Percentiles rank a stretch among this genome's conserved stretches.
phyloP scores from a whole-genome alignment of 2,329 filamentous ascomycete species.

The Colletotrichum tanaceti region DNA sequence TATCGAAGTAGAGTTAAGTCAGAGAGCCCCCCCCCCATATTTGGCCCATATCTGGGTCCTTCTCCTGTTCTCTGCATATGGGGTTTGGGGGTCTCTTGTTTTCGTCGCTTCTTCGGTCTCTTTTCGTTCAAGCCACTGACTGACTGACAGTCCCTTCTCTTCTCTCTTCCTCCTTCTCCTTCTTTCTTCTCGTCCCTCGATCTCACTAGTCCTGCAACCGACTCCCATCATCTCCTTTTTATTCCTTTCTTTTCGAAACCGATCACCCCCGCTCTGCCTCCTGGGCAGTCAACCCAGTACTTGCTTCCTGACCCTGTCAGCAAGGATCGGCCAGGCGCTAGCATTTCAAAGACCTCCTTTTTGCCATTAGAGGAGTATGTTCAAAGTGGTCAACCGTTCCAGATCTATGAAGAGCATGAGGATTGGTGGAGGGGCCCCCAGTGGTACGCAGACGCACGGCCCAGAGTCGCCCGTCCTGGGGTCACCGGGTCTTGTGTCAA shows the following conservation, averaged over 20 bases:
- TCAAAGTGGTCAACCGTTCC: slow-evolving; percentile 50
- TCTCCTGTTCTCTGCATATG: slow-evolving; percentile 32
- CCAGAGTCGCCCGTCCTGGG: slow-evolving; percentile 42
- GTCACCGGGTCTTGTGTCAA: slow-evolving; percentile 51
- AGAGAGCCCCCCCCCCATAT: slow-evolving; percentile 9
- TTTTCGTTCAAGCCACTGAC: slow-evolving; percentile 19
- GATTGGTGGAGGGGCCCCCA: slow-evolving; percentile 39
- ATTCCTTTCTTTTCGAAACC: slow-evolving; percentile 21
- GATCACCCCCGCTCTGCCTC: slow-evolving; percentile 29
- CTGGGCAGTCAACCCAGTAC: slow-evolving; percentile 25
- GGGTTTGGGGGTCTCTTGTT: slow-evolving; percentile 13
- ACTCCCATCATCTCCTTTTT: slow-evolving; percentile 26
- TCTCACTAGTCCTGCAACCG: slow-evolving; percentile 25
- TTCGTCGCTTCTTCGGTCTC: slow-evolving; percentile 29
- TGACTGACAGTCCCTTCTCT: background rate
- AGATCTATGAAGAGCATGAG: slow-evolving; percentile 47
- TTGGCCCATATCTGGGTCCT: background rate
- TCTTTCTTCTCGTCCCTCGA: background rate
- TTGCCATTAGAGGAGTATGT: slow-evolving; percentile 46
- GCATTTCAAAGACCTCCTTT: slow-evolving; percentile 33
- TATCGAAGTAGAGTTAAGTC: slow-evolving; percentile 40
- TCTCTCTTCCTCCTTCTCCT: background rate
- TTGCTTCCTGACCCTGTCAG: slow-evolving; percentile 33
- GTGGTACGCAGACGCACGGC: slow-evolving; percentile 43
- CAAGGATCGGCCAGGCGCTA: slow-evolving; percentile 36